These are phyloP conservation scores for Solanum habrochaites DNA, from an alignment of 257 asterid species.

Conservation along the genomic window DNA sequence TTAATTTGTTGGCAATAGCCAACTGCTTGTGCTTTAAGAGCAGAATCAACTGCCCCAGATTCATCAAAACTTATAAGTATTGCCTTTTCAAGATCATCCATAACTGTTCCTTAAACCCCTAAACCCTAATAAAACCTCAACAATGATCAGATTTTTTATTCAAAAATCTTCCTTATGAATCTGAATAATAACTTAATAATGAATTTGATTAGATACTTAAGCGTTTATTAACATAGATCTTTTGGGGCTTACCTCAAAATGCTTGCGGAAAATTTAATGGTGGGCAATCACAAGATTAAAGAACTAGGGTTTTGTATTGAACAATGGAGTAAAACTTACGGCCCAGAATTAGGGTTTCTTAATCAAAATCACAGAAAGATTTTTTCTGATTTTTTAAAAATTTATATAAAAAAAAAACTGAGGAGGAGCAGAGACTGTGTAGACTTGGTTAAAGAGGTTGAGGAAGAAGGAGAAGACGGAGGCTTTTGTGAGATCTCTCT, in stretches of 20 bases:
- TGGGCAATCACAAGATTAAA: slow-evolving; percentile 6
- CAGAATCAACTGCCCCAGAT: slow-evolving; percentile 55
- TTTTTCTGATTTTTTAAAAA: not conserved
- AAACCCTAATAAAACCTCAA: slow-evolving; percentile 21
- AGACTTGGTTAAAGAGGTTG: slow-evolving; percentile 2
- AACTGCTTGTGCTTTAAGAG: slow-evolving; percentile 61
- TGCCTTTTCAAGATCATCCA: slow-evolving; percentile 96
- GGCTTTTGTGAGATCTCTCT: slow-evolving; percentile 6
- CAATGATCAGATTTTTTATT: not conserved
- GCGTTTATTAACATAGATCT: slow-evolving; percentile 11
- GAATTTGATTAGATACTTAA: not conserved
- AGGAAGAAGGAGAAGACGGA: slow-evolving; percentile 1
- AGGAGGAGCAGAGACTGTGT: not conserved
- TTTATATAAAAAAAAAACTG: not conserved
- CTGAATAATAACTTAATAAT: not conserved
- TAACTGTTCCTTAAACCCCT: slow-evolving; percentile 26
- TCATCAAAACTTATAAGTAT: slow-evolving; percentile 80
- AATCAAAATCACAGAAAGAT: slow-evolving; percentile 2
- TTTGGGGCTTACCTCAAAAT: slow-evolving; percentile 9
- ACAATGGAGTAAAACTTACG: not conserved
- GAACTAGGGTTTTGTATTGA: slow-evolving; percentile 13
- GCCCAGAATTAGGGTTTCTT: slow-evolving; percentile 11
- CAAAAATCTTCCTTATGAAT: not conserved
- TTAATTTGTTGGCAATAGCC: slow-evolving; percentile 63
- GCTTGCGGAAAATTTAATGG: not conserved